Evolutionary conservation across 345 rosid species (phyloP), one percentile per base, ranked within the genome.

Genomic region (Eucalyptus regnans): DNA sequence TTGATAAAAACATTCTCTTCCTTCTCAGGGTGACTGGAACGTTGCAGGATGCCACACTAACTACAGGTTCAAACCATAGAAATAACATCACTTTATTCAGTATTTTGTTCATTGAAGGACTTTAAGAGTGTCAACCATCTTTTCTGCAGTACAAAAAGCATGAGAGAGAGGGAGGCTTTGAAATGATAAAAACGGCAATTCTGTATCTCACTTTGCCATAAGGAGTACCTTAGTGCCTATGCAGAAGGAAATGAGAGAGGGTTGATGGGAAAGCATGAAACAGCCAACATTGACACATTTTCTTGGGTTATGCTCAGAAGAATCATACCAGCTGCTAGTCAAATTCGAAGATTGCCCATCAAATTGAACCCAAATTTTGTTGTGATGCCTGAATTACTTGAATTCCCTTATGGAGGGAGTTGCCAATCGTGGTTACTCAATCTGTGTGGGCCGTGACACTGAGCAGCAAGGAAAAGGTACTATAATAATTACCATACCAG

Each of bases 21-120:
- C 56, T 29, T 87, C 50, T 88, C 91, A 96, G 90, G 99, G 99
- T 87, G 99, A 97, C 88, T 96, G 99, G 99, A 97, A 96, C 25
- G 99, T 98, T 90, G 99, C 97, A 86, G 98, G 99, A 90, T 97
- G 98, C 92, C 99, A 97, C 93, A 96, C 99, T 91, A 96, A 95
- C 76, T 96, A 91, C 94, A 97, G 97, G 96, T 92, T 89, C 60
- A 27, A 3, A 60, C 15, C n/a, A 27, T 12, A 60, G 14, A 60
- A 60, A 25, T 60, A 60, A 60, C 66, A 60, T 25, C 7, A 60
- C 7, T 25, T 25, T 9, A 15, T 33, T 37, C 3, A 44, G 86
- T 83, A 5, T n/a, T 44, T 46, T 83, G 17, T 64, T 31, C 7
- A n/a, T 27, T 43, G 71, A 58, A 58, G n/a, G 66, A 58, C n/a